Evolutionary conservation across 2,329 filamentous ascomycete genomes (phyloP).

Genomic region (Exophiala viscosa): DNA sequence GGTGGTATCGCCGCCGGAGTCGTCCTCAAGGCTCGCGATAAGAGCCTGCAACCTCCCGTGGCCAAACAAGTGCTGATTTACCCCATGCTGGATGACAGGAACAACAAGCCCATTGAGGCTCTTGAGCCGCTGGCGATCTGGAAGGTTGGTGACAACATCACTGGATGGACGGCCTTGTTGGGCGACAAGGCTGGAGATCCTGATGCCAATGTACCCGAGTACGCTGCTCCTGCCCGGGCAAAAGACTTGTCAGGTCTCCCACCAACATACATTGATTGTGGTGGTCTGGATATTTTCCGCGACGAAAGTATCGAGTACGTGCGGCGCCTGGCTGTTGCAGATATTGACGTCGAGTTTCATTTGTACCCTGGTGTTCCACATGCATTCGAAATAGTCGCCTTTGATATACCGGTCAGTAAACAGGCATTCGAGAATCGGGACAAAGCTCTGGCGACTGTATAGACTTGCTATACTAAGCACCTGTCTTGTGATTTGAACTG

Average conservation of each 20-base stretch:
- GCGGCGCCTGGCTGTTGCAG: constrained; percentile 38
- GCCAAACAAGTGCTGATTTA: constrained; percentile 45
- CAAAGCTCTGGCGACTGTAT: neutral
- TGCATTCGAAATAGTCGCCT: constrained; percentile 35
- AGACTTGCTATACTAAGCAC: neutral
- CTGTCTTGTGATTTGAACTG: neutral
- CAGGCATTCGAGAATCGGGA: neutral
- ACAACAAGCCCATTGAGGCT: constrained; percentile 33
- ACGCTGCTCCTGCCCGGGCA: constrained; percentile 39
- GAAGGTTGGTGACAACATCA: constrained; percentile 38
- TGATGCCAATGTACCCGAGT: constrained; percentile 33
- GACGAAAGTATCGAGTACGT: constrained; percentile 42
- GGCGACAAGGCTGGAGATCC: constrained; percentile 7
- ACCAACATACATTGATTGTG: constrained; percentile 44
- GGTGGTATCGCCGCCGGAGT: constrained; percentile 41
- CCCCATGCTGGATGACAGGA: constrained; percentile 48
- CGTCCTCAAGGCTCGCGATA: constrained; percentile 39
- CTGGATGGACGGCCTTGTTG: constrained; percentile 43
- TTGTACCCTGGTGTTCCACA: constrained; percentile 44
- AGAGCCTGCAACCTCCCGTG: constrained; percentile 30
- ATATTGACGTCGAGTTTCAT: constrained; percentile 44
- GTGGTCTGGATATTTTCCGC: constrained; percentile 44
- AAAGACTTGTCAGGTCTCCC: constrained; percentile 40
- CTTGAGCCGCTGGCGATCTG: constrained; percentile 37
- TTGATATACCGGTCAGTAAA: constrained; percentile 3